Percentiles rank a stretch among this genome's conserved stretches.
Conservation (phyloP, 2,329 filamentous ascomycete species). For the Colletotrichum godetiae region DNA sequence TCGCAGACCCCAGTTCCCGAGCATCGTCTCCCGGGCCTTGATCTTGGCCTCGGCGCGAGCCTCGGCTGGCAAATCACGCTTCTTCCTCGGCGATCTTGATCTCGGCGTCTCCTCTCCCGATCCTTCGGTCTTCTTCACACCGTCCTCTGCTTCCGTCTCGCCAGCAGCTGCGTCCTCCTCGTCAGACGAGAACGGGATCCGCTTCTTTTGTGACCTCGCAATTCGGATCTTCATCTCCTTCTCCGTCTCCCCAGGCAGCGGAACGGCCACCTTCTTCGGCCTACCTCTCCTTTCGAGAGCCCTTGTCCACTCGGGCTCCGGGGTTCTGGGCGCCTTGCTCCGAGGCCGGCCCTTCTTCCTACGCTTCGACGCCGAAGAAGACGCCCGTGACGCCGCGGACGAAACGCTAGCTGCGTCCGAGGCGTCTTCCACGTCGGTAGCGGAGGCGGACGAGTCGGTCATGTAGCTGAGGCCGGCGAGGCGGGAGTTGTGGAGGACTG, state of each 20-base stretch:
- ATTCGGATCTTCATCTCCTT: constrained; percentile 59
- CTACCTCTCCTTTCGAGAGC: constrained; percentile 46
- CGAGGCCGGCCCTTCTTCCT: constrained; percentile 1
- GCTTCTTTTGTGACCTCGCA: constrained; percentile 50
- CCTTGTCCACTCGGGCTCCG: constrained; percentile 7
- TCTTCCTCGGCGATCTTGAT: constrained; percentile 36
- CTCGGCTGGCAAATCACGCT: constrained; percentile 18
- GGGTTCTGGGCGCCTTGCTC: constrained; percentile 29
- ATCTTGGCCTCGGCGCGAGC: constrained; percentile 34
- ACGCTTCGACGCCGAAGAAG: not conserved
- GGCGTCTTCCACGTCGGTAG: constrained; percentile 37
- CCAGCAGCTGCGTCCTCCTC: constrained; percentile 11
- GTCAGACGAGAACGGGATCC: constrained; percentile 36
- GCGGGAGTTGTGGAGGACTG: constrained; percentile 75
- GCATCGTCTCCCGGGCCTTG: constrained; percentile 40
- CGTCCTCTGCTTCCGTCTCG: constrained; percentile 31
- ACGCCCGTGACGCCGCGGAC: constrained; percentile 21
- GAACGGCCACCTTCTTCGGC: constrained; percentile 52
- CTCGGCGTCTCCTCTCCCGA: constrained; percentile 10
- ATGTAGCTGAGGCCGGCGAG: constrained; percentile 60
- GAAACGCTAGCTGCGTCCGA: constrained; percentile 20
- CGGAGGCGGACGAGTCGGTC: constrained; percentile 52
- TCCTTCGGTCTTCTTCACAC: constrained; percentile 4
- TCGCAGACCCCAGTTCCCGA: constrained; percentile 59
- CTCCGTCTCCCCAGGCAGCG: constrained; percentile 56